Percentiles rank a stretch among this genome's conserved stretches.
Conservation (phyloP, 2,329 filamentous ascomycete species). For the Fusarium acutatum region DNA sequence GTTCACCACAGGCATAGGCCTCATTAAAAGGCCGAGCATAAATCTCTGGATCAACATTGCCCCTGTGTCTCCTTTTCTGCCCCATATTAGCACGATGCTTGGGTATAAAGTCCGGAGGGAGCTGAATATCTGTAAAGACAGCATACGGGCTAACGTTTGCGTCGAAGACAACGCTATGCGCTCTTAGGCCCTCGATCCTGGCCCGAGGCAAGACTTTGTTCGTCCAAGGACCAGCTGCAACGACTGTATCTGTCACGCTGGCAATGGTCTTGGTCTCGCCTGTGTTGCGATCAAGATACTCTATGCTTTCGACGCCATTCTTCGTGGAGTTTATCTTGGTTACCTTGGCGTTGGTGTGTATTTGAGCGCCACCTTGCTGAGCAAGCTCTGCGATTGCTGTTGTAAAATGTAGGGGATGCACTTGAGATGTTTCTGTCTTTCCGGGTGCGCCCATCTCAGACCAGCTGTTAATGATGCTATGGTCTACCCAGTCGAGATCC, state of each 20-base stretch:
- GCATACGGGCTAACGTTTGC: slow-evolving; percentile 76
- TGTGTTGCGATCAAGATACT: slow-evolving; percentile 61
- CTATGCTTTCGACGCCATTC: slow-evolving; percentile 67
- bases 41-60: slow-evolving; percentile 85
- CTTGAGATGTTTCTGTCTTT: slow-evolving; percentile 84
- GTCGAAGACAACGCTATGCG: slow-evolving; percentile 72
- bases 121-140: slow-evolving; percentile 85
- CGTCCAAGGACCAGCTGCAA: slow-evolving; percentile 71
- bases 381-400: slow-evolving; percentile 83
- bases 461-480: slow-evolving; percentile 73
- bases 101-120: slow-evolving; percentile 71
- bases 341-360: slow-evolving; percentile 73
- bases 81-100: slow-evolving; percentile 57
- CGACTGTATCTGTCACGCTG: slow-evolving; percentile 62
- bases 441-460: slow-evolving; percentile 79
- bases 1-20: slow-evolving; percentile 95
- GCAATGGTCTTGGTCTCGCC: slow-evolving; percentile 48
- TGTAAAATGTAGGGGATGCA: slow-evolving; percentile 92
- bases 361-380: slow-evolving; percentile 70
- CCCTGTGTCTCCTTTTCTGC: slow-evolving; percentile 63
- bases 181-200: slow-evolving; percentile 66
- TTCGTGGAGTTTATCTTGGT: slow-evolving; percentile 68
- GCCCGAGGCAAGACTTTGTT: slow-evolving; percentile 64
- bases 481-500: slow-evolving; percentile 86
- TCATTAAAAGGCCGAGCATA: slow-evolving; percentile 90